A percentile compares a stretch with the other conserved stretches of the same genome.
These are phyloP conservation scores for Meyerozyma elateridarum DNA, from an alignment of 1,139 yeast species.

Conservation along the genomic window DNA sequence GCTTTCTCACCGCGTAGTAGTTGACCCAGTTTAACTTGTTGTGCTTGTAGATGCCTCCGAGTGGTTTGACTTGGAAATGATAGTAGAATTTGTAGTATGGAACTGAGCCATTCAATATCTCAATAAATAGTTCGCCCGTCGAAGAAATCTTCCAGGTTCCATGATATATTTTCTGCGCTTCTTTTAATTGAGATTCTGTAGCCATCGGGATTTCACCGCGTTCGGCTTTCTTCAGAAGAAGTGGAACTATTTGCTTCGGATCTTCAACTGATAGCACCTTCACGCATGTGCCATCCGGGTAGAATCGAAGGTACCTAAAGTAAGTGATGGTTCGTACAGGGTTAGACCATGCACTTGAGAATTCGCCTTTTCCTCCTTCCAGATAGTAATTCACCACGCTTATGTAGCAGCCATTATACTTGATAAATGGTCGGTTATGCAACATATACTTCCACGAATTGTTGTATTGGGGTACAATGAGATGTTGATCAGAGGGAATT, in stretches of 20 bases:
- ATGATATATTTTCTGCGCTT: constrained; percentile 34
- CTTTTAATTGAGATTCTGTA: constrained; percentile 13
- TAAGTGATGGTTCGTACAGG: constrained; percentile 85
- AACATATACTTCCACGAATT: constrained; percentile 54
- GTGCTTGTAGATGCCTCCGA: constrained; percentile 53
- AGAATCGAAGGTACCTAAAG: constrained; percentile 79
- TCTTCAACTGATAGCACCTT: constrained; percentile 63
- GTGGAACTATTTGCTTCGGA: constrained; percentile 59
- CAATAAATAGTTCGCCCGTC: constrained; percentile 49
- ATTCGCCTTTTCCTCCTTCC: constrained; percentile 68
- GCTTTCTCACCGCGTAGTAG: constrained; percentile 54
- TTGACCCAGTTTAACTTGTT: constrained; percentile 65
- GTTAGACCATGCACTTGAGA: constrained; percentile 63
- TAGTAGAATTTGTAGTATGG: constrained; percentile 62
- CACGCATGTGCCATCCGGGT: constrained; percentile 69
- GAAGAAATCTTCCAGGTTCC: constrained; percentile 53
- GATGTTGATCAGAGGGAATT: constrained; percentile 37
- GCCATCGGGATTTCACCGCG: constrained; percentile 7
- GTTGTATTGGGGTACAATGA: constrained; percentile 44
- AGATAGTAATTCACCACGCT: constrained; percentile 80
- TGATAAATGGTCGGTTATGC: constrained; percentile 55
- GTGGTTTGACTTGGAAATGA: constrained; percentile 48
- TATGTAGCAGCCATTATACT: constrained; percentile 80
- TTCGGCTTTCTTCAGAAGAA: constrained; percentile 33
- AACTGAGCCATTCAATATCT: constrained; percentile 56